These are phyloP conservation scores for Kurtzmaniella quercitrusa DNA, from an alignment of 1,139 yeast genomes.

Conservation along the genomic window DNA sequence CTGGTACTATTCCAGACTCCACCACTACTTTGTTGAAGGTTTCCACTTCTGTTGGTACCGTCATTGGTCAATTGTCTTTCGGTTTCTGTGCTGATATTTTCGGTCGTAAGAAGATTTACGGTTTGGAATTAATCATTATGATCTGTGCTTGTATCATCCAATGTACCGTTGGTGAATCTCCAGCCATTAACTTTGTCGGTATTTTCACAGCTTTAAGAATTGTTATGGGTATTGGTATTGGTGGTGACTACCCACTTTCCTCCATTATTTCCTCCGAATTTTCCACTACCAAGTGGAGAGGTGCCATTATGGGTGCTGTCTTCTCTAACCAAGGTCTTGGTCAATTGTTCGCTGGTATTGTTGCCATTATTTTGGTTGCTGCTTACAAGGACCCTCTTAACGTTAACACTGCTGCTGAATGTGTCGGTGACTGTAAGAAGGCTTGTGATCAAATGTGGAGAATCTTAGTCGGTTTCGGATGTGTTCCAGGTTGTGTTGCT, in stretches of 20 bases:
- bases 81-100: constrained; percentile 81
- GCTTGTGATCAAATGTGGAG: constrained; percentile 96
- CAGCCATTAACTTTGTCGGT: constrained; percentile 70
- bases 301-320: constrained; percentile 92
- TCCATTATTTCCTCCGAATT: constrained; percentile 89
- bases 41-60: constrained; percentile 92
- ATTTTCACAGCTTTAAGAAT: constrained; percentile 73
- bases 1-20: constrained; percentile 57
- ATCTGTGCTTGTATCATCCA: constrained; percentile 76
- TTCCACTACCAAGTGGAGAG: constrained; percentile 91
- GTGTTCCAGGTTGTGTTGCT: constrained; percentile 81
- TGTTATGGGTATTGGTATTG: constrained; percentile 93
- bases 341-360: constrained; percentile 81
- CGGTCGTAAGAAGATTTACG: constrained; percentile 87
- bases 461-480: constrained; percentile 80
- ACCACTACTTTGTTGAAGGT: constrained; percentile 75
- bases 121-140: constrained; percentile 81
- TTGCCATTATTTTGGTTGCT: constrained; percentile 67
- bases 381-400: constrained; percentile 63
- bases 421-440: constrained; percentile 61
- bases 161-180: constrained; percentile 65
- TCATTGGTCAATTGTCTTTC: constrained; percentile 83
- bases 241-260: constrained; percentile 98
- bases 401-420: constrained; percentile 49
- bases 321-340: constrained; percentile 94